These are phyloP conservation scores for Fabrea salina DNA, from an alignment of 169 alveolate species.

Conservation along the genomic window DNA sequence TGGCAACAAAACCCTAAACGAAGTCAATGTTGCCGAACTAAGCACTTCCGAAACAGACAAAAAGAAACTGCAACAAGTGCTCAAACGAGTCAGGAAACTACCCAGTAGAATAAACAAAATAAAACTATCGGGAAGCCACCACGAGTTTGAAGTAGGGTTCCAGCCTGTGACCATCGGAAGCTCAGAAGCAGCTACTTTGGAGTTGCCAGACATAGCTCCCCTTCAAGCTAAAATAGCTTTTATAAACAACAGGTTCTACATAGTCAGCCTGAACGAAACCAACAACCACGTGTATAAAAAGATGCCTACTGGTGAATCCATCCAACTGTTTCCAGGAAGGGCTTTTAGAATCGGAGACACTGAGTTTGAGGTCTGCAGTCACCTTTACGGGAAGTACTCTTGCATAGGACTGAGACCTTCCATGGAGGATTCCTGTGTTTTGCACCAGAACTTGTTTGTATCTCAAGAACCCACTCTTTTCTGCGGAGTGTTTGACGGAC, in stretches of 20 bases:
- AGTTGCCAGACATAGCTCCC: background rate
- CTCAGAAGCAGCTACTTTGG: background rate
- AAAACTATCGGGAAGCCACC: too few relatives aligned
- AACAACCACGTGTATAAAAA: constrained; percentile 39
- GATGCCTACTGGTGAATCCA: constrained; percentile 28
- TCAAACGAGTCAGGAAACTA: too few relatives aligned
- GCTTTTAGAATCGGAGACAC: constrained; percentile 53
- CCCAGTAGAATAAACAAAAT: too few relatives aligned
- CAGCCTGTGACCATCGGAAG: background rate
- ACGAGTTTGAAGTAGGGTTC: background rate
- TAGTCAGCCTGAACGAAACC: background rate
- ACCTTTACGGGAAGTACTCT: constrained; percentile 45
- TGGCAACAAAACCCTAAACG: too few relatives aligned
- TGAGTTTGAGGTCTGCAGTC: constrained; percentile 51
- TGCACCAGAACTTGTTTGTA: constrained; percentile 38
- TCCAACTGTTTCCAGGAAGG: constrained; percentile 51
- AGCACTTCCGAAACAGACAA: too few relatives aligned
- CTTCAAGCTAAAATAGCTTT: background rate
- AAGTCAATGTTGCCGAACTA: too few relatives aligned
- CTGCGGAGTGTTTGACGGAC: constrained; percentile 86
- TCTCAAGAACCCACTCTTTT: constrained; percentile 54
- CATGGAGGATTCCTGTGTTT: constrained; percentile 57
- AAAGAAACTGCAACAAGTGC: too few relatives aligned
- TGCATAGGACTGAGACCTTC: constrained; percentile 51
- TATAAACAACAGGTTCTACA: background rate